Evolutionary conservation across 2,329 filamentous ascomycete genomes (phyloP), one percentile per base, ranked within the genome.

Genomic region (Blumeria graminis): DNA sequence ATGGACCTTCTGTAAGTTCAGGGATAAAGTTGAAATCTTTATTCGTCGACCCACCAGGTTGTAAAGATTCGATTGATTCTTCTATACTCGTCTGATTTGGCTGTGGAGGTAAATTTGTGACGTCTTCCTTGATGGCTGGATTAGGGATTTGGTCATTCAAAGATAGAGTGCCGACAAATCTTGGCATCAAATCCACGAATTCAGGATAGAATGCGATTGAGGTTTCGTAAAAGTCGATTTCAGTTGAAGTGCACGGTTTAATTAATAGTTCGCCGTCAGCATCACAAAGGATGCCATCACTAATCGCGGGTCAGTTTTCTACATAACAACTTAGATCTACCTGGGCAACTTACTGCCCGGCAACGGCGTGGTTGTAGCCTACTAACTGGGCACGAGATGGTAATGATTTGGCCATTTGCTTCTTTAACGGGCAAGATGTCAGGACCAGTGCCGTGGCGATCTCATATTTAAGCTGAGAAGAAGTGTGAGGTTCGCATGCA

Each of bases 261-360:
- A 95, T 86, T 67, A 98, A 85, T 36, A 96, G 74, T 60, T 84
- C 79, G 66, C 92, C 92, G 56, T 86, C 80, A 56, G 77, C 74
- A 65, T 94, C 87, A 66, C 83, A 88, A 63, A 94, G 78, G 51
- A 94, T 90, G 61, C 92, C 92, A 62, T 93, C 89, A 71, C 89
- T 95, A 66, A 50, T 48, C 22, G 57, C 50, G 43, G 58, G 60
- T 63, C 55, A 65, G 61, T 14, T 35, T 32, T 16, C 14, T 43
- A 28, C 46, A 50, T 53, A 28, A 56, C 32, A 41, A 18, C 48
- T 43, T 39, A 55, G 36, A 35, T n/a, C 18, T 45, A 10, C 18
- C 55, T 48, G 55, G 41, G 57, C 51, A 55, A 77, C 84, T 75
- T 74, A 89, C 85, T 93, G 86, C 69, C 86, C 86, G 60, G 86